phyloP scores from a whole-genome alignment of 2,329 filamentous ascomycete genomes.

The Neonectria coccinea region DNA sequence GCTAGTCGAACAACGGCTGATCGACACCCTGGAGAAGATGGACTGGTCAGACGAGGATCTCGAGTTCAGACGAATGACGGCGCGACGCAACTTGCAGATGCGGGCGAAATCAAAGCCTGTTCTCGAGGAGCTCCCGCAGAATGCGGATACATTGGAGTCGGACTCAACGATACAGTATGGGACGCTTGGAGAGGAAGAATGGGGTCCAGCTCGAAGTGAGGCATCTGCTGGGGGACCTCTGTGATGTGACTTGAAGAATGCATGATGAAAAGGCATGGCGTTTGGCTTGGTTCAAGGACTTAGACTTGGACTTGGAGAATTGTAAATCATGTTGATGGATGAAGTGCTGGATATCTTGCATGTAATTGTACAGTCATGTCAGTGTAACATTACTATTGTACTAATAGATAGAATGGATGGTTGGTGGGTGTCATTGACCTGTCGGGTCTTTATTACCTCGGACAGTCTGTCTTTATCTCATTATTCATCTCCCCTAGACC shows the following conservation, averaged over 20 bases:
- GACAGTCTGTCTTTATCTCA: too few species aligned
- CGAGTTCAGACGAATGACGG: constrained; percentile 39
- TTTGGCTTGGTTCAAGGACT: not conserved
- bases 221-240: not conserved
- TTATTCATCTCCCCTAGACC: too few species aligned
- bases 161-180: not conserved
- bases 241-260: not conserved
- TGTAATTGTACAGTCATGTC: not conserved
- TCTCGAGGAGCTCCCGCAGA: constrained; percentile 15
- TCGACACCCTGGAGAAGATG: constrained; percentile 60
- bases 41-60: constrained; percentile 57
- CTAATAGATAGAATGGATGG: not conserved
- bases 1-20: constrained; percentile 81
- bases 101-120: constrained; percentile 28
- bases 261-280: constrained; percentile 3
- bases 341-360: not conserved
- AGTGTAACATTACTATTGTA: not conserved
- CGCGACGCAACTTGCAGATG: constrained; percentile 39
- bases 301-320: not conserved
- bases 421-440: not conserved
- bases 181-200: not conserved
- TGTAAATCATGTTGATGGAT: constrained; percentile 9
- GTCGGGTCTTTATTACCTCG: too few species aligned
- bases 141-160: not conserved
- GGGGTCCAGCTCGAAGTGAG: not conserved